These are phyloP conservation scores for Neopestalotiopsis sp. DNA, from an alignment of 2,329 filamentous ascomycete species.

Conservation along the genomic window DNA sequence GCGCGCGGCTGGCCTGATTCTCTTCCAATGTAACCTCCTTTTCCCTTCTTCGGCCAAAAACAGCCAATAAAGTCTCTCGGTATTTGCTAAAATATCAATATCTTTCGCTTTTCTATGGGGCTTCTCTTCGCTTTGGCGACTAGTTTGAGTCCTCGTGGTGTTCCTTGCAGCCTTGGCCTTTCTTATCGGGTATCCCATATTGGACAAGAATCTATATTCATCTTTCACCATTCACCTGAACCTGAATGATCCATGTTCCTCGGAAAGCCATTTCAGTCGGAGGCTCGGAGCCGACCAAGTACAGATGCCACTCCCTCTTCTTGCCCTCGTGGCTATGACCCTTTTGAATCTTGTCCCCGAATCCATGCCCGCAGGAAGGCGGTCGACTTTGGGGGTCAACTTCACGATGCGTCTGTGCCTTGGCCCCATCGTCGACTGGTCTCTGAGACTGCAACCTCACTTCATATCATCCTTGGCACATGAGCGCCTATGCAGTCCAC, in stretches of 20 bases:
- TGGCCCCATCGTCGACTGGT: not conserved
- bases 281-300: not conserved
- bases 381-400: slow-evolving; percentile 3
- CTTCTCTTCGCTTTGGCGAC: not conserved
- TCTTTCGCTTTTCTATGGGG: not conserved
- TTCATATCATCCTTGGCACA: not conserved
- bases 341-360: not conserved
- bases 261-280: not conserved
- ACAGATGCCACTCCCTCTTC: not conserved
- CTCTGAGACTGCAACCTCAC: not conserved
- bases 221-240: not conserved
- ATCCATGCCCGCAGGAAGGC: not conserved
- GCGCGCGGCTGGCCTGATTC: not conserved
- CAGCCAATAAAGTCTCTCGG: not conserved
- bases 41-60: not conserved
- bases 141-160: not conserved
- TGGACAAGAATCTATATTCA: not conserved
- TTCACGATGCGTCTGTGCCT: slow-evolving; percentile 3
- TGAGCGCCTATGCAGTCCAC: slow-evolving; percentile 9
- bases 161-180: not conserved
- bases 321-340: not conserved
- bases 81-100: not conserved
- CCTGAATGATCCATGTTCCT: not conserved
- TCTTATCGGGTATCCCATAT: not conserved
- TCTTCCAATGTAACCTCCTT: not conserved